Percentiles rank a stretch among this genome's conserved stretches.
phyloP scores from a whole-genome alignment of 768 basidiomycete species.

The Amanita fuliginea region DNA sequence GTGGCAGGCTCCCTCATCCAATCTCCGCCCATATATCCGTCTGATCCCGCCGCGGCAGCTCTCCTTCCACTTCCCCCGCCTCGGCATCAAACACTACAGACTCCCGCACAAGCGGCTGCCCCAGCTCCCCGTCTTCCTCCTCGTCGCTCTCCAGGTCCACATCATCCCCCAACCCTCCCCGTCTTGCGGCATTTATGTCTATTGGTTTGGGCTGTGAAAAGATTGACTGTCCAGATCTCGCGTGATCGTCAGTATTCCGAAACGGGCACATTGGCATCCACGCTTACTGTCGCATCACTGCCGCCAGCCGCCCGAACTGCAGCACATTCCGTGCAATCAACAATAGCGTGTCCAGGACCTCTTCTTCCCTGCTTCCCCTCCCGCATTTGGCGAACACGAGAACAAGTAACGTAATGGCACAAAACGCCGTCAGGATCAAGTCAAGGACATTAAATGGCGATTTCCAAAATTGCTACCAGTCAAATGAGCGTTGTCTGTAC shows the following conservation, averaged over 20 bases:
- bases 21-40: too few species aligned
- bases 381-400: slow-evolving; percentile 84
- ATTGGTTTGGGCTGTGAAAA: slow-evolving; percentile 82
- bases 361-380: slow-evolving; percentile 80
- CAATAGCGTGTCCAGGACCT: slow-evolving; percentile 84
- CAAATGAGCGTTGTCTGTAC: background rate
- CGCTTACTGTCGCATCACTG: slow-evolving; percentile 87
- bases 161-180: slow-evolving; percentile 59
- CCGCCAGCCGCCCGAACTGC: slow-evolving; percentile 84
- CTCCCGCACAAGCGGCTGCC: slow-evolving; percentile 46
- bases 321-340: slow-evolving; percentile 89
- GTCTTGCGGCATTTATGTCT: slow-evolving; percentile 61
- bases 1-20: too few species aligned
- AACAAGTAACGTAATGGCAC: slow-evolving; percentile 79
- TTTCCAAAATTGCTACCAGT: slow-evolving; percentile 84
- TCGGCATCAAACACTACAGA: slow-evolving; percentile 11
- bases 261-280: background rate
- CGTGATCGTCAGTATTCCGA: slow-evolving; percentile 9
- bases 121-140: slow-evolving; percentile 50
- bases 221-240: slow-evolving; percentile 80
- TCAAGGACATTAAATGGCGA: slow-evolving; percentile 90
- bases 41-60: too few species aligned
- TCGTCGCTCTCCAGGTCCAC: slow-evolving; percentile 62
- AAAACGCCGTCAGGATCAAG: slow-evolving; percentile 80
- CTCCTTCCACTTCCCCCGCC: too few species aligned